Conservation (phyloP, 208 protist species). For the Trypanosoma vivax region DNA sequence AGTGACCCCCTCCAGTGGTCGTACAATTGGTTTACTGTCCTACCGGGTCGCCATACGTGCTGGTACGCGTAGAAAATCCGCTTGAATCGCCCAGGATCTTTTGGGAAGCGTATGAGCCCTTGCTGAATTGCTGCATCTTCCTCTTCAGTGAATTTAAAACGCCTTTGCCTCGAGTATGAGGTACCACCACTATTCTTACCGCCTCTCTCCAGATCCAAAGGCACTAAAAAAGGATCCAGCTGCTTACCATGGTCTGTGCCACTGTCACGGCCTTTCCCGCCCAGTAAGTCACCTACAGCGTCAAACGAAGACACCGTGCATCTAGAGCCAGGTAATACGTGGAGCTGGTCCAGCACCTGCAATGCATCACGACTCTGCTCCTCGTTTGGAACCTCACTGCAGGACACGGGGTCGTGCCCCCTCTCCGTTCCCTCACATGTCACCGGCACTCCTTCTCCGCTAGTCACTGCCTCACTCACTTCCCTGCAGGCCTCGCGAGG, state of each 20-base stretch:
- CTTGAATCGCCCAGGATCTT: constrained; percentile 38
- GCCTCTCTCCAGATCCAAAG: no score
- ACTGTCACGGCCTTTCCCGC: no score
- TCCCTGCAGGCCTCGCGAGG: no score
- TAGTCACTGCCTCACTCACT: no score
- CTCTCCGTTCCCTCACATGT: neutral
- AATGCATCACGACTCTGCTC: constrained; percentile 25
- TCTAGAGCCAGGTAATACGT: constrained; percentile 25
- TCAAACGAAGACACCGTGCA: constrained; percentile 23
- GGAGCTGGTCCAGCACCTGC: constrained; percentile 32
- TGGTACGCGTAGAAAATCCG: constrained; percentile 60
- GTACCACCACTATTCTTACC: neutral
- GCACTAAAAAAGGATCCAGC: no score
- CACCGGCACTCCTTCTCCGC: neutral
- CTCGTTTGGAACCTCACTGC: neutral
- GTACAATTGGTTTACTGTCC: constrained; percentile 59
- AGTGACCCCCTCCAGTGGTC: constrained; percentile 82
- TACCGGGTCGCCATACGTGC: constrained; percentile 43
- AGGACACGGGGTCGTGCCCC: neutral
- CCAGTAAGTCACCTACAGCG: constrained; percentile 13
- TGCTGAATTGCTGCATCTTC: constrained; percentile 75
- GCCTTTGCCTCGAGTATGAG: constrained; percentile 9
- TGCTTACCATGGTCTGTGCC: no score
- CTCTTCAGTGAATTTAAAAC: constrained; percentile 48
- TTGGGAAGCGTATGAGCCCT: constrained; percentile 57